A percentile compares a stretch with the other conserved stretches of the same genome.
Evolutionary conservation across 768 basidiomycete species (phyloP).

Genomic region (Hydnomerulius pinastri): DNA sequence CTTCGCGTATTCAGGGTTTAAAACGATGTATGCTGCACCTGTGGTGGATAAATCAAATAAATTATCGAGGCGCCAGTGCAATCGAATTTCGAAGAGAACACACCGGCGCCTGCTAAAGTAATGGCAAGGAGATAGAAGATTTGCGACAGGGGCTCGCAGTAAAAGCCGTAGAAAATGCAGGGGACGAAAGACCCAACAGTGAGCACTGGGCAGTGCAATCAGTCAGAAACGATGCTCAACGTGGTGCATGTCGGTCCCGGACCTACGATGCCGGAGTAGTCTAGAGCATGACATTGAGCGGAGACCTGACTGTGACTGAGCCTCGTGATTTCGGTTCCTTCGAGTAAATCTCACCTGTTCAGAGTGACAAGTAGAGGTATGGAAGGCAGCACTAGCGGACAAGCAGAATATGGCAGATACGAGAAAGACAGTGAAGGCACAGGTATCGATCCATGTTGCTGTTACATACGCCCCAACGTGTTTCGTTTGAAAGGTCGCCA

Average conservation of each 20-base stretch:
- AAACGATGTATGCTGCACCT: conserved; percentile 75
- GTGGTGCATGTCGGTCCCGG: conserved; percentile 15
- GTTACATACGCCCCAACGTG: conserved; percentile 53
- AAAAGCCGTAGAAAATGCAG: conserved; percentile 77
- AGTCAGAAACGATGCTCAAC: not conserved
- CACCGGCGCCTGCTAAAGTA: conserved; percentile 57
- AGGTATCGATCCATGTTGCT: conserved; percentile 61
- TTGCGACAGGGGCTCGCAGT: conserved; percentile 58
- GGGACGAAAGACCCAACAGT: conserved; percentile 82
- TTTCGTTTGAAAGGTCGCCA: conserved; percentile 52
- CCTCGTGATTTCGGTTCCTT: not conserved
- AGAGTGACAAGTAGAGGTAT: conserved; percentile 75
- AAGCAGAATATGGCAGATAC: conserved; percentile 74
- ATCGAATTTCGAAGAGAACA: conserved; percentile 26
- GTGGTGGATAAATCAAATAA: conserved; percentile 5
- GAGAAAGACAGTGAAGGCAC: conserved; percentile 66
- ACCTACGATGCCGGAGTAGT: conserved; percentile 82
- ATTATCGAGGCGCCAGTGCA: conserved; percentile 15
- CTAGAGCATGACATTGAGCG: conserved; percentile 61
- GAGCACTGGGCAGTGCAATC: conserved; percentile 42
- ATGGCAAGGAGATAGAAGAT: conserved; percentile 57
- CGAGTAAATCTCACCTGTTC: conserved; percentile 46
- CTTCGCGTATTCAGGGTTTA: conserved; percentile 76
- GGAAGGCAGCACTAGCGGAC: conserved; percentile 68
- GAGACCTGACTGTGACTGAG: conserved; percentile 48